Percentiles rank a stretch among this genome's conserved stretches.
These are phyloP conservation scores for Vitis vinifera DNA, from an alignment of 164 flowering plant species.

Conservation along the genomic window DNA sequence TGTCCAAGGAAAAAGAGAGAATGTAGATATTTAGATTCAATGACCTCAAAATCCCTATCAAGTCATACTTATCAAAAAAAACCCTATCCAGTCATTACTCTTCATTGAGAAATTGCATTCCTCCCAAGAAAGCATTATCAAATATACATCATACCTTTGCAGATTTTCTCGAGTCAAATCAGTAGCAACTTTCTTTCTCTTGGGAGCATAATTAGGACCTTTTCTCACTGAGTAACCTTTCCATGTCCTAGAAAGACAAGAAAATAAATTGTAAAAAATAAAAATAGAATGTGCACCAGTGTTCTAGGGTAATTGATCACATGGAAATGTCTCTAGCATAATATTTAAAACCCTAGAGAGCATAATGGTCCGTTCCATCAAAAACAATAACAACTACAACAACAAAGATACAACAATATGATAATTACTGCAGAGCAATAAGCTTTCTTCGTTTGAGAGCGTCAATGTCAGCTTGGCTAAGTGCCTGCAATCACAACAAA, in stretches of 20 bases:
- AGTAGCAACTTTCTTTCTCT: constrained; percentile 73
- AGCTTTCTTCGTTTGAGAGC: constrained; percentile 79
- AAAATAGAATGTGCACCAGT: not conserved
- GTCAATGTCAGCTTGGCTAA: constrained; percentile 48
- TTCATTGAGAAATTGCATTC: not conserved
- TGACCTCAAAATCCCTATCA: too few species aligned
- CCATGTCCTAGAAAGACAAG: constrained; percentile 56
- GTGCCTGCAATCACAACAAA: constrained; percentile 39
- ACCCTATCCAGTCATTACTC: too few species aligned
- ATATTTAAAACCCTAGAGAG: not conserved
- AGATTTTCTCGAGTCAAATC: constrained; percentile 84
- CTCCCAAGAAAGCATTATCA: not conserved
- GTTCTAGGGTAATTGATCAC: not conserved
- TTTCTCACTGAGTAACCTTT: constrained; percentile 73
- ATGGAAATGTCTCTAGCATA: not conserved
- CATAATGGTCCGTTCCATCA: too few species aligned
- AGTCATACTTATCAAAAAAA: too few species aligned
- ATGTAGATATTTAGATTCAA: too few species aligned
- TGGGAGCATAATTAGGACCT: constrained; percentile 81
- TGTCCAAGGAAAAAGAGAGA: too few species aligned
- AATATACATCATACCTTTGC: constrained; percentile 49
- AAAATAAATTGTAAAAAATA: not conserved
- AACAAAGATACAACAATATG: constrained; percentile 1
- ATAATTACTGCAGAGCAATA: constrained; percentile 60
- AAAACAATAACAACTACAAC: not conserved